These are phyloP conservation scores for Fraxinus dipetala DNA, from an alignment of 305 asterid genomes.

Conservation along the genomic window DNA sequence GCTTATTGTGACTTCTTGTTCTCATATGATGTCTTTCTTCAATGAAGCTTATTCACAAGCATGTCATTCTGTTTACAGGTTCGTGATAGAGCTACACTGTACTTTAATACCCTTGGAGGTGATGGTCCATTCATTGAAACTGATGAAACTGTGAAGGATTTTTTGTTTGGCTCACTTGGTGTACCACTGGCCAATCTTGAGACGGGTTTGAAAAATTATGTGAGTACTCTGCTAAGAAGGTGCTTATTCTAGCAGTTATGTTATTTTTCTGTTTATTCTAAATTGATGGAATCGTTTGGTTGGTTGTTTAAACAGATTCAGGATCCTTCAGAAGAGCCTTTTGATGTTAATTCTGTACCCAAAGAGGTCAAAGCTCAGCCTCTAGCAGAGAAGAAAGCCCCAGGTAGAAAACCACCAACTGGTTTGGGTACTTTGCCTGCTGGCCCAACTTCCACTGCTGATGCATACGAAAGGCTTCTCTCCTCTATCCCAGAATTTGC, in stretches of 20 bases:
- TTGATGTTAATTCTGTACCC: slow-evolving; percentile 72
- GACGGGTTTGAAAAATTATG: slow-evolving; percentile 81
- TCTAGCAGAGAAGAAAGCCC: slow-evolving; percentile 78
- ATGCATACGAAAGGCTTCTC: slow-evolving; percentile 72
- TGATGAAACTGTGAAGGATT: slow-evolving; percentile 69
- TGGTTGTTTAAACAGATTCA: slow-evolving; percentile 43
- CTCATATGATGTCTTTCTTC: slow-evolving; percentile 1
- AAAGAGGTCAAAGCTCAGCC: slow-evolving; percentile 86
- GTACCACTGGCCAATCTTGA: slow-evolving; percentile 73
- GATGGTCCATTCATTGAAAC: slow-evolving; percentile 88
- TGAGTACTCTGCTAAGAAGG: slow-evolving; percentile 32
- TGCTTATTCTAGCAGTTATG: slow-evolving; percentile 9
- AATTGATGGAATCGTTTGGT: slow-evolving; percentile 17
- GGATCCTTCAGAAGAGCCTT: slow-evolving; percentile 77
- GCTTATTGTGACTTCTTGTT: slow-evolving; percentile 1
- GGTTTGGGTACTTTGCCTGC: slow-evolving; percentile 74
- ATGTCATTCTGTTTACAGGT: slow-evolving; percentile 47
- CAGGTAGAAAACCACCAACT: slow-evolving; percentile 67
- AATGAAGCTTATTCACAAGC: slow-evolving; percentile 18
- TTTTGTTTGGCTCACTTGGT: slow-evolving; percentile 83
- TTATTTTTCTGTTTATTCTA: slow-evolving; percentile 22
- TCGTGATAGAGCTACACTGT: slow-evolving; percentile 92
- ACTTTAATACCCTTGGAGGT: slow-evolving; percentile 84
- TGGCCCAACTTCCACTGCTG: slow-evolving; percentile 62
- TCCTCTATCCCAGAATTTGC: slow-evolving; percentile 74